A percentile compares a stretch with the other conserved stretches of the same genome.
phyloP scores from a whole-genome alignment of 2,329 filamentous ascomycete species.

The Aspergillus calidoustus region DNA sequence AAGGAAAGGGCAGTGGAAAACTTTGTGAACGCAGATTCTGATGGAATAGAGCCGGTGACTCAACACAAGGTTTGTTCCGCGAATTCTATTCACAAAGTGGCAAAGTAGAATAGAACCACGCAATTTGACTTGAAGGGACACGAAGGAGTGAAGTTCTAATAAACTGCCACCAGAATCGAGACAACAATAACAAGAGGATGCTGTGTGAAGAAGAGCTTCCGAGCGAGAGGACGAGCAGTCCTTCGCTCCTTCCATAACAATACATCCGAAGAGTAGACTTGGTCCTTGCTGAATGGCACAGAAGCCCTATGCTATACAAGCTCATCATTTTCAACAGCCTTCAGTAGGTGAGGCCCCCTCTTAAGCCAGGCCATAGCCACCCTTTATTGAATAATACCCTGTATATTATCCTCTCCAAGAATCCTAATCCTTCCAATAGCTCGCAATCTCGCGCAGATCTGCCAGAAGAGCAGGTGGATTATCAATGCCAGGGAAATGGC shows the following conservation, averaged over 20 bases:
- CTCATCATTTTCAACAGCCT: no score
- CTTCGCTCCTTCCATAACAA: no score
- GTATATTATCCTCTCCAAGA: no score
- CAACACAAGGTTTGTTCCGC: background rate
- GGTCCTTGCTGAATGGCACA: no score
- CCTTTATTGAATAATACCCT: no score
- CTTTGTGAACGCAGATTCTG: background rate
- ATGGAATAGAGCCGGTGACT: background rate
- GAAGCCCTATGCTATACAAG: no score
- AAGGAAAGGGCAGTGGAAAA: background rate
- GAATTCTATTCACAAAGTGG: background rate
- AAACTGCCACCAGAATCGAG: background rate
- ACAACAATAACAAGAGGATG: background rate
- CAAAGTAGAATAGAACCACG: background rate
- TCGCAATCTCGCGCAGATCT: background rate
- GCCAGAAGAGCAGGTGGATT: background rate
- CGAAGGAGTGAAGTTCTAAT: background rate
- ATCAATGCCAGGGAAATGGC: background rate
- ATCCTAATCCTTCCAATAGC: background rate
- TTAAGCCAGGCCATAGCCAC: no score
- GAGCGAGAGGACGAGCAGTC: no score
- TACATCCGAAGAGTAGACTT: no score
- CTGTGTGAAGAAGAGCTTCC: no score
- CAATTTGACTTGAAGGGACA: no score
- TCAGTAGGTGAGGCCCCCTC: no score